phyloP scores from a whole-genome alignment of 129 eudicot genomes.

The Chrysanthemum makinoi region DNA sequence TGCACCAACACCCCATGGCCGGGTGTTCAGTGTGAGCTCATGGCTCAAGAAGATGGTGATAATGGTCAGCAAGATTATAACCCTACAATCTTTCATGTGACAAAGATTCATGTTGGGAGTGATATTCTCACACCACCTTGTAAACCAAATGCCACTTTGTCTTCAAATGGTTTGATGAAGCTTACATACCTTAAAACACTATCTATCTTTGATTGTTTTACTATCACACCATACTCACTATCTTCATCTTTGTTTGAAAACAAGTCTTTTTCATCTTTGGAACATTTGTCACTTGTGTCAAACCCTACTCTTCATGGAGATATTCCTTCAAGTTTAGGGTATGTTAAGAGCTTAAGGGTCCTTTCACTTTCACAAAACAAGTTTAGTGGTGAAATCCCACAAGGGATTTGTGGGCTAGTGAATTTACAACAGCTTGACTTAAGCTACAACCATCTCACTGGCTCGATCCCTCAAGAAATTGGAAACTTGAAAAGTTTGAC shows the following conservation, averaged over 20 bases:
- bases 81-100: slow-evolving; percentile 59
- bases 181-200: slow-evolving; percentile 62
- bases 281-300: slow-evolving; percentile 49
- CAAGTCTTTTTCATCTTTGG: slow-evolving; percentile 43
- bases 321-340: slow-evolving; percentile 49
- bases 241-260: slow-evolving; percentile 38
- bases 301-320: slow-evolving; percentile 54
- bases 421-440: slow-evolving; percentile 57
- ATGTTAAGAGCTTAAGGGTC: slow-evolving; percentile 30
- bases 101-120: slow-evolving; percentile 66
- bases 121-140: slow-evolving; percentile 59
- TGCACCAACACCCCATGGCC: slow-evolving; percentile 83
- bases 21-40: slow-evolving; percentile 68
- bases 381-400: slow-evolving; percentile 50
- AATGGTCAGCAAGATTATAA: slow-evolving; percentile 36
- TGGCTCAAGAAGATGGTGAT: slow-evolving; percentile 39
- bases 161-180: slow-evolving; percentile 36
- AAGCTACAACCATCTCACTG: slow-evolving; percentile 53
- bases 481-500: slow-evolving; percentile 44
- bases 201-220: slow-evolving; percentile 57
- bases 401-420: slow-evolving; percentile 38
- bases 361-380: slow-evolving; percentile 58
- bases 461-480: slow-evolving; percentile 52
- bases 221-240: slow-evolving; percentile 36
- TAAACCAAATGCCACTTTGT: slow-evolving; percentile 44